phyloP scores from a whole-genome alignment of 305 asterid genomes.

The Fraxinus latifolia region DNA sequence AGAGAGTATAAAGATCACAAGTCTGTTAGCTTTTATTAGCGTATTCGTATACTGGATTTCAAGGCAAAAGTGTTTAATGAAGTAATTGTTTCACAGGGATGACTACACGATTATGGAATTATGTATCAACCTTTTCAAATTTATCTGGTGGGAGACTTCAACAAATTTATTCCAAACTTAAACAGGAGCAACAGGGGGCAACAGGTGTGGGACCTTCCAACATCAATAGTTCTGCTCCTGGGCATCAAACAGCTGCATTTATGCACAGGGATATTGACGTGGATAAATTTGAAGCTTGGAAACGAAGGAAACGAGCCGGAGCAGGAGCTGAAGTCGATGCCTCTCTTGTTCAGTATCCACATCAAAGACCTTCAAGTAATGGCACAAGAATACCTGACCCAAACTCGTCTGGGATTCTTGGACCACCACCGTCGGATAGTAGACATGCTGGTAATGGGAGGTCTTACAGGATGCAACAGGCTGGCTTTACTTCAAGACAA shows the following conservation, averaged over 20 bases:
- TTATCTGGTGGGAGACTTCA: conserved; percentile 86
- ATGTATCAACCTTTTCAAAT: conserved; percentile 83
- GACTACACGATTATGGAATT: conserved; percentile 94
- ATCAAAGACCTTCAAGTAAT: conserved; percentile 54
- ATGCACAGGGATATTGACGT: conserved; percentile 72
- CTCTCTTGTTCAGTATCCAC: conserved; percentile 51
- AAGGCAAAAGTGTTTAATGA: conserved; percentile 5
- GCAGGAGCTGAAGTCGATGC: conserved; percentile 40
- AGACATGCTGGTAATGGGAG: conserved; percentile 67
- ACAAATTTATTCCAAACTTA: conserved; percentile 85
- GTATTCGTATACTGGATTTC: not conserved
- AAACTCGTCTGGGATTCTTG: conserved; percentile 78
- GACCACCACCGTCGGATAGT: conserved; percentile 76
- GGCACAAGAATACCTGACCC: conserved; percentile 66
- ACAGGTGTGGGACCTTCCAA: conserved; percentile 71
- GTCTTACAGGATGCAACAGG: conserved; percentile 61
- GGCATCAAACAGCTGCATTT: conserved; percentile 45
- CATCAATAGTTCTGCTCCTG: conserved; percentile 50
- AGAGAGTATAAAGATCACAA: not conserved
- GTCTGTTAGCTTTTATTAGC: not conserved
- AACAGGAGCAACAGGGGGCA: conserved; percentile 64
- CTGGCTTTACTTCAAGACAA: conserved; percentile 54
- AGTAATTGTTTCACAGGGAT: conserved; percentile 50
- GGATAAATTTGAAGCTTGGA: conserved; percentile 96
- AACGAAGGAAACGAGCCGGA: conserved; percentile 85